Percentiles rank a stretch among this genome's conserved stretches.
Conservation (phyloP, 805 yeast genomes). For the Scheffersomyces stipitis region DNA sequence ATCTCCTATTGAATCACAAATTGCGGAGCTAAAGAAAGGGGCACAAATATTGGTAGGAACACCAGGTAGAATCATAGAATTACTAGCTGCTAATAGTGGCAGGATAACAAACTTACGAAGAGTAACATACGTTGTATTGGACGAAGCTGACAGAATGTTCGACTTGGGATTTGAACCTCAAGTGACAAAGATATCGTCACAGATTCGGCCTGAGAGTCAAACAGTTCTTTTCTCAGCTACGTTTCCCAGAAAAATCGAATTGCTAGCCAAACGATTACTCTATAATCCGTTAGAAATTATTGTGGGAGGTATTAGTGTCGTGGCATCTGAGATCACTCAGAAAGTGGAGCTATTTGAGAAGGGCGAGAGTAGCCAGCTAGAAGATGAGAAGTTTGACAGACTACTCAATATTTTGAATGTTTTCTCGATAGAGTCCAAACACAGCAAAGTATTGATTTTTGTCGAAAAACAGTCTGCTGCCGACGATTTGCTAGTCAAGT, state of each 20-base stretch:
- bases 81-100: slow-evolving; percentile 81
- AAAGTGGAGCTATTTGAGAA: slow-evolving; percentile 60
- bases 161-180: slow-evolving; percentile 98
- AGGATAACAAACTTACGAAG: slow-evolving; percentile 65
- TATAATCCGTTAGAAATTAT: slow-evolving; percentile 68
- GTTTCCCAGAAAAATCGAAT: slow-evolving; percentile 78
- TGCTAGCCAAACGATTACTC: slow-evolving; percentile 66
- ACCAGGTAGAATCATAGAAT: slow-evolving; percentile 91
- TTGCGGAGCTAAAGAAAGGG: slow-evolving; percentile 74
- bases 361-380: slow-evolving; percentile 17
- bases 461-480: slow-evolving; percentile 88
- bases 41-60: slow-evolving; percentile 86
- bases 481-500: slow-evolving; percentile 61
- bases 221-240: slow-evolving; percentile 94
- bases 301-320: slow-evolving; percentile 78
- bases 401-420: slow-evolving; percentile 57
- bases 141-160: slow-evolving; percentile 96
- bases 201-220: slow-evolving; percentile 82
- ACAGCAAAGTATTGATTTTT: slow-evolving; percentile 68
- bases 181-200: slow-evolving; percentile 72
- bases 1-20: slow-evolving; percentile 76
- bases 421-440: slow-evolving; percentile 25
- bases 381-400: slow-evolving; percentile 49
- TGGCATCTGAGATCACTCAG: slow-evolving; percentile 79
- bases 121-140: slow-evolving; percentile 81